phyloP scores from a whole-genome alignment of 2,329 filamentous ascomycete genomes.

The Xylaria sp. region DNA sequence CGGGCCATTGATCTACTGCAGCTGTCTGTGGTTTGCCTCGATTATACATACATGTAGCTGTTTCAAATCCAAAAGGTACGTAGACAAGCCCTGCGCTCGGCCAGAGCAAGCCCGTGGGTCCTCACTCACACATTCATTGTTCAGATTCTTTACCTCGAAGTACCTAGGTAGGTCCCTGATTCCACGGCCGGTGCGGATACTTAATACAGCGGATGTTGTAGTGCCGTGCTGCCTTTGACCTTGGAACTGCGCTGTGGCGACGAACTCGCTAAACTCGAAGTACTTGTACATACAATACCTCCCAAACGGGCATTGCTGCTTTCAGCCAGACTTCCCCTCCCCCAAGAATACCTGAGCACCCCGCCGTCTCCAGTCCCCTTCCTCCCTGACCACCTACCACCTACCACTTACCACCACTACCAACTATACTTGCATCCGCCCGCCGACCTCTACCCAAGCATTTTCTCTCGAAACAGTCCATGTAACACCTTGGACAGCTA shows the following conservation, averaged over 20 bases:
- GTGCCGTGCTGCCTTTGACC: constrained; percentile 36
- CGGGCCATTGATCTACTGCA: constrained; percentile 19
- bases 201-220: constrained; percentile 31
- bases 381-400: constrained; percentile 16
- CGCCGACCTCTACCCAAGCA: constrained; percentile 19
- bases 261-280: constrained; percentile 31
- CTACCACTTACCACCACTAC: background rate
- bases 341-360: constrained; percentile 8
- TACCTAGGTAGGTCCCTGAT: background rate
- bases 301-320: constrained; percentile 39
- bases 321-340: constrained; percentile 39
- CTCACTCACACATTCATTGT: constrained; percentile 12
- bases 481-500: constrained; percentile 53
- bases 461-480: constrained; percentile 55
- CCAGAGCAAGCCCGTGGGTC: constrained; percentile 8
- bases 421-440: constrained; percentile 20
- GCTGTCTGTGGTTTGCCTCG: constrained; percentile 27
- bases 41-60: constrained; percentile 13
- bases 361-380: constrained; percentile 23
- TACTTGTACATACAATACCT: constrained; percentile 10
- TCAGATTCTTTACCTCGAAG: constrained; percentile 3
- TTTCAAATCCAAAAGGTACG: constrained; percentile 12
- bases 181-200: constrained; percentile 7
- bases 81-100: constrained; percentile 1
- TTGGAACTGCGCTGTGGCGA: constrained; percentile 25